These are phyloP conservation scores for Bocquillonia castaneifolia DNA, from an alignment of 441 rosid species.

Conservation along the genomic window DNA sequence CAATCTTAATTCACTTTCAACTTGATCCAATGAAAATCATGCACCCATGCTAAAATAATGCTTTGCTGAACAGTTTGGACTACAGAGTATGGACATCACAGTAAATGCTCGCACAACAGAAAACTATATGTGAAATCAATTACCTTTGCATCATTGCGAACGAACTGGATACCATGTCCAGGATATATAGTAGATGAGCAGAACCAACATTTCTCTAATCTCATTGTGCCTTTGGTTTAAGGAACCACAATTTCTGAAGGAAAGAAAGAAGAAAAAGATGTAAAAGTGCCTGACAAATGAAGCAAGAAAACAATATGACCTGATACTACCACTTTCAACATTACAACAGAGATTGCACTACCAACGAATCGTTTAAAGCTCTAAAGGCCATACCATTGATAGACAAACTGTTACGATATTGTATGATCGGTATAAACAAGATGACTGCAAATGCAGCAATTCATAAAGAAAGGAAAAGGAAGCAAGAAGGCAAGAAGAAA, in stretches of 20 bases:
- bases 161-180: slow-evolving; percentile 95
- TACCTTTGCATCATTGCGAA: slow-evolving; percentile 94
- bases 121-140: background rate
- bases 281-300: background rate
- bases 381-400: background rate
- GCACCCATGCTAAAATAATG: background rate
- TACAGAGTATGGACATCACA: background rate
- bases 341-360: background rate
- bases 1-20: background rate
- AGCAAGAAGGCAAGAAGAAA: background rate
- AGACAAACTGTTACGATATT: background rate
- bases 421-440: background rate
- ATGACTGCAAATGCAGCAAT: background rate
- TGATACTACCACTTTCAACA: background rate
- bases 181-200: slow-evolving; percentile 89
- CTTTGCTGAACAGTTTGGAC: background rate
- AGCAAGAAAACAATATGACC: background rate
- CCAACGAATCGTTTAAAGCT: background rate
- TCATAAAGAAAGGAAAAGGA: background rate
- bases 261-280: background rate
- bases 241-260: background rate
- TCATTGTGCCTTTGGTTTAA: slow-evolving; percentile 40
- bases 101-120: background rate
- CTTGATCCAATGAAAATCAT: background rate
- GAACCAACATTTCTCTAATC: slow-evolving; percentile 93